Percentiles rank a stretch among this genome's conserved stretches.
Evolutionary conservation across 202 grass and related monocot genomes (phyloP).

Genomic region (Hordeum pubiflorum): DNA sequence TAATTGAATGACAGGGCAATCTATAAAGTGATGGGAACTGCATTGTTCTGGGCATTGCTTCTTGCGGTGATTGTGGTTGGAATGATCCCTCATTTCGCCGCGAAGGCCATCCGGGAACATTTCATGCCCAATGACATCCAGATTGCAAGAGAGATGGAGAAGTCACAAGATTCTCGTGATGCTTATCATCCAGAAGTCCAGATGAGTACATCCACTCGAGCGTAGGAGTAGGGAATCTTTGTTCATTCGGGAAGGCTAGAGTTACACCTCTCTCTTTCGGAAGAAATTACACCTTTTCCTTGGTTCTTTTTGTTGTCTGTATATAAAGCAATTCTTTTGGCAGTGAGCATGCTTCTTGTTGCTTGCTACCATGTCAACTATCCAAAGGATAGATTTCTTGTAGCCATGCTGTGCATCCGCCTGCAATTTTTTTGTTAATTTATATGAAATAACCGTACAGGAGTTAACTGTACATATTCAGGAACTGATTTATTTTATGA

Average conservation of each 20-base stretch:
- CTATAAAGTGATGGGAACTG: constrained; percentile 63
- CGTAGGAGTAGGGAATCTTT: constrained; percentile 35
- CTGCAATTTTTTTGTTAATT: constrained; percentile 50
- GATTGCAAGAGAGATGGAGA: constrained; percentile 86
- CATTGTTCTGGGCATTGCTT: constrained; percentile 73
- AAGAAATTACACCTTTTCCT: constrained; percentile 34
- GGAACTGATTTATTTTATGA: background rate
- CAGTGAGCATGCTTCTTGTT: constrained; percentile 42
- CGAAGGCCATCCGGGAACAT: constrained; percentile 63
- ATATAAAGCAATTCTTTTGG: constrained; percentile 83
- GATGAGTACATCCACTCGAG: constrained; percentile 50
- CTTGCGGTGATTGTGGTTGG: constrained; percentile 56
- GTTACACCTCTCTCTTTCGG: constrained; percentile 25
- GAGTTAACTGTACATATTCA: constrained; percentile 30
- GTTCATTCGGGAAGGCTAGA: constrained; percentile 32
- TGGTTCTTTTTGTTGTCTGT: constrained; percentile 56
- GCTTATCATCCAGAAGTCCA: constrained; percentile 48
- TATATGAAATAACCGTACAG: constrained; percentile 42
- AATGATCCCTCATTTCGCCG: constrained; percentile 73
- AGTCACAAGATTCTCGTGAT: constrained; percentile 36
- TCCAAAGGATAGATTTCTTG: constrained; percentile 71
- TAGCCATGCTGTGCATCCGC: constrained; percentile 59
- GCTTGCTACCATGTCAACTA: constrained; percentile 44
- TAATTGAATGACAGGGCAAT: constrained; percentile 68
- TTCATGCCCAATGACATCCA: constrained; percentile 72